Percentiles rank a stretch among this genome's conserved stretches.
These are phyloP conservation scores for Candida anglica DNA, from an alignment of 805 yeast species.

Conservation along the genomic window DNA sequence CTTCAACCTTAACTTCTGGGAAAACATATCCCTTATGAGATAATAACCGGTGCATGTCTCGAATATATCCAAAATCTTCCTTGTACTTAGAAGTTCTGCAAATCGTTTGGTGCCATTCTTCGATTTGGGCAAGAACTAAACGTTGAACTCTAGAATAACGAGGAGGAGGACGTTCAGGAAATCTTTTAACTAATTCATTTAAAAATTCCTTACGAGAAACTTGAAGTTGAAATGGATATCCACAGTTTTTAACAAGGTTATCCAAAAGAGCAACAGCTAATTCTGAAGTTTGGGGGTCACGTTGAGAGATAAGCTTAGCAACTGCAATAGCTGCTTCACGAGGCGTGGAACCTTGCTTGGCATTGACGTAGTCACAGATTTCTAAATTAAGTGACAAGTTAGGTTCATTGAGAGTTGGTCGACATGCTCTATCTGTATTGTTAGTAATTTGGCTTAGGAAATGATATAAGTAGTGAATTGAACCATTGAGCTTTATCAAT, in stretches of 20 bases:
- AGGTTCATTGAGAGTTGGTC: conserved; percentile 79
- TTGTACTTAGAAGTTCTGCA: conserved; percentile 86
- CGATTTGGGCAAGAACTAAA: conserved; percentile 81
- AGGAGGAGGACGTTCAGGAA: conserved; percentile 92
- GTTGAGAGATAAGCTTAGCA: conserved; percentile 75
- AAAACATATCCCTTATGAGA: conserved; percentile 87
- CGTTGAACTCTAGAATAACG: conserved; percentile 81
- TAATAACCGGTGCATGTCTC: conserved; percentile 92
- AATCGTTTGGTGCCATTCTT: conserved; percentile 96
- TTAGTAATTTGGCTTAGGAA: conserved; percentile 2
- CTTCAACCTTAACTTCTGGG: conserved; percentile 88
- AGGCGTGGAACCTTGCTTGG: conserved; percentile 86
- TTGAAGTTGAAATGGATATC: conserved; percentile 94
- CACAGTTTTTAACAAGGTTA: conserved; percentile 93
- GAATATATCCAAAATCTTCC: conserved; percentile 85
- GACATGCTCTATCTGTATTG: conserved; percentile 70
- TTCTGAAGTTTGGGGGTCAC: conserved; percentile 79
- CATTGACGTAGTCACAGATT: conserved; percentile 89
- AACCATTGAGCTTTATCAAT: no score
- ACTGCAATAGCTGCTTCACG: conserved; percentile 89
- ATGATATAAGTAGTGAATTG: no score
- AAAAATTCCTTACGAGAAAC: conserved; percentile 92
- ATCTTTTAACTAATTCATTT: conserved; percentile 86
- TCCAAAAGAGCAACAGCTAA: conserved; percentile 84
- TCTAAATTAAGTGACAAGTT: conserved; percentile 85